Evolutionary conservation across 208 protist species (phyloP).

Genomic region (Acanthamoeba culbertsoni): DNA sequence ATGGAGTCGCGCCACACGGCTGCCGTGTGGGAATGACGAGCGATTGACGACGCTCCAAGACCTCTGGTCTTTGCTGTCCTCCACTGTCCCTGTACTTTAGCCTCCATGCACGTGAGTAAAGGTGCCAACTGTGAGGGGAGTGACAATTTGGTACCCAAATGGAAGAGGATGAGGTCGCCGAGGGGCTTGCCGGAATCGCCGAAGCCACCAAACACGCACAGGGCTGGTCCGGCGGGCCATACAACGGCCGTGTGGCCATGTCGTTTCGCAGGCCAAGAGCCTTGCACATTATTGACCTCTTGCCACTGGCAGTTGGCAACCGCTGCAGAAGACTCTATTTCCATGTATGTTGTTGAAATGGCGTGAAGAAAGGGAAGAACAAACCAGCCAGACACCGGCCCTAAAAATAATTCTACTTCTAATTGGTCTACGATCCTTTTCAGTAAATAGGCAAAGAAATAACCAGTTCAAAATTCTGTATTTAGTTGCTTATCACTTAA

Average conservation of each 20-base stretch:
- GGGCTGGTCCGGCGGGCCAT: background rate
- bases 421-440: too few species aligned
- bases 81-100: background rate
- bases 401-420: too few species aligned
- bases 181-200: background rate
- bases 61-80: background rate
- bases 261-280: background rate
- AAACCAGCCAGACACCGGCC: too few species aligned
- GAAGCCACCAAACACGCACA: background rate
- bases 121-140: background rate
- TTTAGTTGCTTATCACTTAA: too few species aligned
- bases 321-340: too few species aligned
- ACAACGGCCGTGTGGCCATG: background rate
- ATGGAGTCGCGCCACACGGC: conserved; percentile 23
- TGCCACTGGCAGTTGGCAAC: too few species aligned
- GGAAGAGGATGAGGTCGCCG: background rate
- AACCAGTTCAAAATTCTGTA: too few species aligned
- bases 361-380: too few species aligned
- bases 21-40: background rate
- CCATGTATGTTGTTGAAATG: too few species aligned
- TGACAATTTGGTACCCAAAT: background rate
- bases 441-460: too few species aligned
- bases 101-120: background rate
- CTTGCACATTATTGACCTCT: background rate
- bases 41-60: background rate